Percentiles rank a stretch among this genome's conserved stretches.
phyloP scores from a whole-genome alignment of 306 rosid genomes.

The Rosa rugosa region DNA sequence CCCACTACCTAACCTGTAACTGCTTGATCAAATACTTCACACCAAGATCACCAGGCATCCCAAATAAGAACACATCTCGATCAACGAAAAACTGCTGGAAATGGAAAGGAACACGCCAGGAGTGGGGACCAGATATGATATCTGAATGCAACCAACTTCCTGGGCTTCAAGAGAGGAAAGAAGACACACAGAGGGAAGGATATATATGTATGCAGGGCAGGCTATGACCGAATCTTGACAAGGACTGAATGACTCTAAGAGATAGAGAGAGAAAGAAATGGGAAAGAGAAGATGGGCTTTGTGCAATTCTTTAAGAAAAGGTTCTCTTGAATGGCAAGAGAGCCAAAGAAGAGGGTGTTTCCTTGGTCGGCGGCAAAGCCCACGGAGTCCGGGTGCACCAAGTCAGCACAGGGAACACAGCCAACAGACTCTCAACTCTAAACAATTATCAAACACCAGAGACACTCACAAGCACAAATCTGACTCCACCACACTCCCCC shows the following conservation, averaged over 20 bases:
- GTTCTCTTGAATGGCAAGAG: constrained; percentile 82
- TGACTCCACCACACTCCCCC: constrained; percentile 84
- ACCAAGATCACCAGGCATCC: constrained; percentile 34
- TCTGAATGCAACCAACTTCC: constrained; percentile 44
- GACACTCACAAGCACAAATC: constrained; percentile 70
- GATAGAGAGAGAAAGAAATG: constrained; percentile 48
- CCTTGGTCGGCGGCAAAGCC: constrained; percentile 99
- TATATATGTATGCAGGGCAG: constrained; percentile 31
- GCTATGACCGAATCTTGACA: constrained; percentile 70
- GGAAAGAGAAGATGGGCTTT: constrained; percentile 37
- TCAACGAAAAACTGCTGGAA: constrained; percentile 26
- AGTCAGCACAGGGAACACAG: constrained; percentile 79
- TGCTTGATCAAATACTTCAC: constrained; percentile 35
- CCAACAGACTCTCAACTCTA: constrained; percentile 76
- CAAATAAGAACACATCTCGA: constrained; percentile 14
- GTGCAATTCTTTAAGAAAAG: constrained; percentile 53
- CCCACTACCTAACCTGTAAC: constrained; percentile 39
- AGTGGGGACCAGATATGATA: constrained; percentile 44
- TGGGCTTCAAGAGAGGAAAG: constrained; percentile 50
- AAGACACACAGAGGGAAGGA: constrained; percentile 42
- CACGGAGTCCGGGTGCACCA: constrained; percentile 81
- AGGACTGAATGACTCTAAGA: constrained; percentile 60
- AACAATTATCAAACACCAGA: constrained; percentile 62
- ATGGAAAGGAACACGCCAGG: constrained; percentile 31
- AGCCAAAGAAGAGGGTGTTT: constrained; percentile 75